Evolutionary conservation across 352 stramenopile genomes (phyloP).

Genomic region (Achlya hypogyna): DNA sequence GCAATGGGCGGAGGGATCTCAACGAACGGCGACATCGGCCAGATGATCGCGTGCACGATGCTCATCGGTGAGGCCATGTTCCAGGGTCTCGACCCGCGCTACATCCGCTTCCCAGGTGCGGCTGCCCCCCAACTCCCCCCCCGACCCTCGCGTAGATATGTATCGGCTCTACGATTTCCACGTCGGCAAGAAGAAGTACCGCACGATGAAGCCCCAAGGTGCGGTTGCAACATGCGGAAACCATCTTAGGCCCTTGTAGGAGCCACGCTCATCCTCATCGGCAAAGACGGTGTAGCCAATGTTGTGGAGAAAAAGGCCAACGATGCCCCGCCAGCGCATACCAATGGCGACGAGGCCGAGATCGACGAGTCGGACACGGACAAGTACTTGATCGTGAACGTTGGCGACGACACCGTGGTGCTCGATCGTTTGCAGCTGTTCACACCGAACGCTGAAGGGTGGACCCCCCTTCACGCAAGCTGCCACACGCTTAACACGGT

Average conservation of each 20-base stretch:
- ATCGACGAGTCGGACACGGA: slow-evolving; percentile 21
- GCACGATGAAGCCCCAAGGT: slow-evolving; percentile 9
- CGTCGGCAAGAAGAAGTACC: slow-evolving; percentile 54
- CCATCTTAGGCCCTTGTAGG: not conserved
- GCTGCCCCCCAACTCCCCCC: not conserved
- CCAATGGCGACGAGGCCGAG: not conserved
- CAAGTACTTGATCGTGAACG: slow-evolving; percentile 49
- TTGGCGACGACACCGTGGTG: slow-evolving; percentile 62
- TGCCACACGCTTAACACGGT: slow-evolving; percentile 62
- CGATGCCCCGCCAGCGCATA: not conserved
- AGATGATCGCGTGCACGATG: slow-evolving; percentile 82
- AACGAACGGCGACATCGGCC: slow-evolving; percentile 57
- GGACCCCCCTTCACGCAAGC: slow-evolving; percentile 66
- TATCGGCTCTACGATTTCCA: slow-evolving; percentile 79
- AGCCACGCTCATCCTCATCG: not conserved
- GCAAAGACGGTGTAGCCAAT: slow-evolving; percentile 22
- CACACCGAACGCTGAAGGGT: slow-evolving; percentile 66
- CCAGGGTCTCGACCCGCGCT: slow-evolving; percentile 63
- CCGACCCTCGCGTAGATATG: slow-evolving; percentile 29
- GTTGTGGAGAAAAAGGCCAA: slow-evolving; percentile 9
- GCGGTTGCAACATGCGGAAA: not conserved
- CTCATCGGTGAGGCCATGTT: slow-evolving; percentile 76
- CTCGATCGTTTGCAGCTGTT: slow-evolving; percentile 57
- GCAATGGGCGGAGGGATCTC: slow-evolving; percentile 60
- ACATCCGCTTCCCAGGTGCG: slow-evolving; percentile 61